Conservation (phyloP, 2,329 filamentous ascomycete species). For the Botrytis fabae region DNA sequence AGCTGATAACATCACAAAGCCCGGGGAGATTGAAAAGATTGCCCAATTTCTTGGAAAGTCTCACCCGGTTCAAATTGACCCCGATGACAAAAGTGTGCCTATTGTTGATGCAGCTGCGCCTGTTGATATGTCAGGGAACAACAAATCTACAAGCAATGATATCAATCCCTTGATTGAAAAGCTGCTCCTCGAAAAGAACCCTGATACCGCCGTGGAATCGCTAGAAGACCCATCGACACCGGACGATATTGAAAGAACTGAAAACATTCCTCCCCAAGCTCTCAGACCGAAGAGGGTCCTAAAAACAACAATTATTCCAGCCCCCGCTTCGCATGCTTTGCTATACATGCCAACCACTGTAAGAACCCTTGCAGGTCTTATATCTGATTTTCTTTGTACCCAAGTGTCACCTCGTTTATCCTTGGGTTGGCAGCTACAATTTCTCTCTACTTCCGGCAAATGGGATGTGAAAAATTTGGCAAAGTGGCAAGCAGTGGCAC, state of each 20-base stretch:
- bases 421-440: slow-evolving; percentile 86
- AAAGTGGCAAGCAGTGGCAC: slow-evolving; percentile 81
- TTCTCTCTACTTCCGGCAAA: slow-evolving; percentile 85
- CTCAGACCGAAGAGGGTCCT: slow-evolving; percentile 56
- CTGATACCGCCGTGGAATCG: slow-evolving; percentile 42
- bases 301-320: slow-evolving; percentile 68
- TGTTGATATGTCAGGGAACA: slow-evolving; percentile 41
- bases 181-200: slow-evolving; percentile 42
- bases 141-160: slow-evolving; percentile 34
- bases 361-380: slow-evolving; percentile 74
- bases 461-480: slow-evolving; percentile 97
- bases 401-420: slow-evolving; percentile 77
- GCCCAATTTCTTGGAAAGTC: slow-evolving; percentile 44
- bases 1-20: slow-evolving; percentile 73
- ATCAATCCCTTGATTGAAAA: slow-evolving; percentile 46
- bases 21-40: slow-evolving; percentile 70
- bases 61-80: slow-evolving; percentile 32
- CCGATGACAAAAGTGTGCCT: slow-evolving; percentile 40
- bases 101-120: slow-evolving; percentile 53
- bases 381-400: slow-evolving; percentile 76
- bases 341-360: slow-evolving; percentile 77
- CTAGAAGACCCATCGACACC: slow-evolving; percentile 51
- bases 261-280: slow-evolving; percentile 50
- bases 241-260: slow-evolving; percentile 43
- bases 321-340: slow-evolving; percentile 79